Base-by-base conservation (phyloP, 1,284 basidiomycete species). In the Inonotus hispidus region DNA sequence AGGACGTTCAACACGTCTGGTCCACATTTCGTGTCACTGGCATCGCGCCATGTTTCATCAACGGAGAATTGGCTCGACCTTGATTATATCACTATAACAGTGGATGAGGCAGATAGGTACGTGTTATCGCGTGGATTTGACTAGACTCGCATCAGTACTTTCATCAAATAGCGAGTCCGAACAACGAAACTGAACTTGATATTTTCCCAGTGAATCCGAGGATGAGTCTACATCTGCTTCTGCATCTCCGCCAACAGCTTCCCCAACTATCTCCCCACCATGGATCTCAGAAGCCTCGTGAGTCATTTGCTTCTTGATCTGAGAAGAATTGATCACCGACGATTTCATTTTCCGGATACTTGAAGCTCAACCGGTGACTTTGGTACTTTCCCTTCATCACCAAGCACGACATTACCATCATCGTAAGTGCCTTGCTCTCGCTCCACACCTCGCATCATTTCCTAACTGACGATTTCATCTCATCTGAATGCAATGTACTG, bases 11-110 rank as follows among this genome's bases (percentile, higher is more conserved):
- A 63, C 46, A 43, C 37, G 23, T 49, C 60, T 38, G 56, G 53
- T 4, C 21, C 56, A 21, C 70, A 71, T 56, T 64, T 66, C 39
- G 64, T 71, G 50, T 66, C 63, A 27, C 47, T 70, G 49, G 64
- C 63, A 38, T 66, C 67, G 14, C 47, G 60, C 37, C 60, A 66
- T 39, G 55, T 43, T 52, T 61, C 63, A 7, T 43, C 47, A 41
- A 67, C 64, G 23, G 38, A 56, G 39, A 43, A 43, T 16, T 72
- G 71, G 71, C 60, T 72, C 35, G 71, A 72, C 49, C 43, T 72
- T 10, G 71, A 72, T 64, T 72, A 65, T 58, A 64, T 72, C 61
- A 66, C 67, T 7, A 66, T 72, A 60, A 66, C 68, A 2, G 53
- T 59, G 41, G 55, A 62, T 50, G 45, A 50, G 25, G 49, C 53